Evolutionary conservation across 805 yeast species (phyloP).

Genomic region (Starmerella sp.): DNA sequence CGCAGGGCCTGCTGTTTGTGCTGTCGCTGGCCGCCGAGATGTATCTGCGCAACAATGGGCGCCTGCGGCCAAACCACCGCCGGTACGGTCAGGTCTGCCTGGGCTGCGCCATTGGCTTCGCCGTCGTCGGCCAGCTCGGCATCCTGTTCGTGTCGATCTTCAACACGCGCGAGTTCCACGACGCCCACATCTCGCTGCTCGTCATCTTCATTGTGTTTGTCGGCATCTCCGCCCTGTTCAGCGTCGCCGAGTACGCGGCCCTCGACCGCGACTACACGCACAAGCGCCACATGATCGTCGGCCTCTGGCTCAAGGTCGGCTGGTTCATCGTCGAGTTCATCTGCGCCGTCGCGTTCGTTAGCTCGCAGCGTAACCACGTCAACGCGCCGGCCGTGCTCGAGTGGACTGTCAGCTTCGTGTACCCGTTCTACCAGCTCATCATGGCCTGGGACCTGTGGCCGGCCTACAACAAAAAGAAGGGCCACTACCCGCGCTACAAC

Average conservation of each 20-base stretch:
- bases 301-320: slow-evolving; percentile 40
- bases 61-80: slow-evolving; percentile 44
- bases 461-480: slow-evolving; percentile 36
- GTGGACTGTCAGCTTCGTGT: slow-evolving; percentile 82
- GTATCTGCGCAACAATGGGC: slow-evolving; percentile 44
- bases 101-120: slow-evolving; percentile 37
- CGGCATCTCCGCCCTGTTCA: slow-evolving; percentile 41
- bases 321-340: slow-evolving; percentile 61
- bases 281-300: slow-evolving; percentile 25
- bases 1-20: slow-evolving; percentile 66
- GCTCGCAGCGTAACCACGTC: slow-evolving; percentile 29
- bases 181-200: slow-evolving; percentile 53
- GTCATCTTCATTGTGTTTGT: slow-evolving; percentile 58
- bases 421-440: slow-evolving; percentile 54
- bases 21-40: slow-evolving; percentile 54
- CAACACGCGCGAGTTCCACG: slow-evolving; percentile 47
- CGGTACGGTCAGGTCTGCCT: slow-evolving; percentile 34
- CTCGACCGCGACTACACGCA: slow-evolving; percentile 37
- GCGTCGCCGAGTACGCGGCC: slow-evolving; percentile 36
- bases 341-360: slow-evolving; percentile 53
- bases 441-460: slow-evolving; percentile 63
- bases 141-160: slow-evolving; percentile 64
- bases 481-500: slow-evolving; percentile 20
- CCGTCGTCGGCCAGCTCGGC: slow-evolving; percentile 56
- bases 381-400: slow-evolving; percentile 57